phyloP scores from a whole-genome alignment of 257 asterid species.

The Ocimum tenuiflorum region DNA sequence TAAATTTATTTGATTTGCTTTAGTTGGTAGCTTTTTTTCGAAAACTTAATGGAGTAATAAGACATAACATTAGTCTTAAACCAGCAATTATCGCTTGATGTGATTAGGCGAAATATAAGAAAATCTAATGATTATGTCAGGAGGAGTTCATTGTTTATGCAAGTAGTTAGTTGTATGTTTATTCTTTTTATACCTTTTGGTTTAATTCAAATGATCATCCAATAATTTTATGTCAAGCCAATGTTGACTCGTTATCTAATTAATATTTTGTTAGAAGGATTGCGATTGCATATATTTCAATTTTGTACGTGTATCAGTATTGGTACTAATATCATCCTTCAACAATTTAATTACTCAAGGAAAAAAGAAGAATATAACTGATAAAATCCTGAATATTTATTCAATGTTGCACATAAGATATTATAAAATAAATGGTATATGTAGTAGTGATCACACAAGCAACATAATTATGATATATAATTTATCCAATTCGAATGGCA shows the following conservation, averaged over 20 bases:
- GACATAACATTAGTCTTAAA: conserved; percentile 14
- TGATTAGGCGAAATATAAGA: neutral
- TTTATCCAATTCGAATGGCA: neutral
- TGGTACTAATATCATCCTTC: no score
- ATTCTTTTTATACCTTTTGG: neutral
- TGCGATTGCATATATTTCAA: no score
- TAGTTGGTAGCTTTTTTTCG: conserved; percentile 14
- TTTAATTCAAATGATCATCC: neutral
- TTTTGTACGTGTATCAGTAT: no score
- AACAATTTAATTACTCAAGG: no score
- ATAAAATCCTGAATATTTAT: no score
- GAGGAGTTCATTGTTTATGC: conserved; percentile 1
- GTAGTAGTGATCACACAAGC: no score
- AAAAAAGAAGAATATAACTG: no score
- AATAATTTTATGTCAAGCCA: conserved; percentile 10
- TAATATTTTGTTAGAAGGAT: neutral
- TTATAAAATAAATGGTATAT: no score
- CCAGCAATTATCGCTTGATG: conserved; percentile 2
- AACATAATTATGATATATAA: no score
- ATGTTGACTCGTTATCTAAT: conserved; percentile 7
- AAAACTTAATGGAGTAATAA: neutral
- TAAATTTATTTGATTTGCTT: neutral
- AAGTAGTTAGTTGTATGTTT: conserved; percentile 4
- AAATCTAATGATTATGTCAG: neutral
- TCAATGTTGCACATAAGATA: no score